Conservation (phyloP, 495 filamentous ascomycete species). For the Xylaria grammica region DNA sequence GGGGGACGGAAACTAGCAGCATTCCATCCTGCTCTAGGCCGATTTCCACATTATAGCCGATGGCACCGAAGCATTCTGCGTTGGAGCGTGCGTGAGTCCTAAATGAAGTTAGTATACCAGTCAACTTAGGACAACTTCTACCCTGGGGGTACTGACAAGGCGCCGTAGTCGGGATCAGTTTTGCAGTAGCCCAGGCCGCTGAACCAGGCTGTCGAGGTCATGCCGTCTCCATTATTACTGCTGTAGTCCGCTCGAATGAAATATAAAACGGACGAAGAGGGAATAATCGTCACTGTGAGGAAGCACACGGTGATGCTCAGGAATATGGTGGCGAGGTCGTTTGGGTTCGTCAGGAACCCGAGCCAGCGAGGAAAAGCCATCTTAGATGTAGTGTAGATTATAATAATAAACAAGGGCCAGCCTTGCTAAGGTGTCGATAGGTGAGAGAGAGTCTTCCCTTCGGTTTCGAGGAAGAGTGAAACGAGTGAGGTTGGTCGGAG, state of each 20-base stretch:
- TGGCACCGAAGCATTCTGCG: not conserved
- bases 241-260: constrained; percentile 13
- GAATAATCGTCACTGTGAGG: constrained; percentile 6
- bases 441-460: not conserved
- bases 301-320: not conserved
- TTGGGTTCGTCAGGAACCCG: constrained; percentile 1
- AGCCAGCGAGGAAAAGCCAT: constrained; percentile 2
- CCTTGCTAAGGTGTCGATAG: not conserved
- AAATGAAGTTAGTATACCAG: not conserved
- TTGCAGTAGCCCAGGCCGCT: constrained; percentile 18
- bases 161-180: not conserved
- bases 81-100: not conserved
- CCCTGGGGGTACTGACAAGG: constrained; percentile 8
- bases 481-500: not conserved
- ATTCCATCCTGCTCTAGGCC: not conserved
- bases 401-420: not conserved
- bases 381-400: not conserved
- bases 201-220: constrained; percentile 18
- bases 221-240: not conserved
- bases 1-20: not conserved
- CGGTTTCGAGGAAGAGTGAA: not conserved
- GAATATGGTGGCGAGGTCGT: constrained; percentile 6
- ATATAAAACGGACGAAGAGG: constrained; percentile 8
- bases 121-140: no score
- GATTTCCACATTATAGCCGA: constrained; percentile 6